phyloP scores from a whole-genome alignment of 495 filamentous ascomycete species.

The Margaritispora aquatica region DNA sequence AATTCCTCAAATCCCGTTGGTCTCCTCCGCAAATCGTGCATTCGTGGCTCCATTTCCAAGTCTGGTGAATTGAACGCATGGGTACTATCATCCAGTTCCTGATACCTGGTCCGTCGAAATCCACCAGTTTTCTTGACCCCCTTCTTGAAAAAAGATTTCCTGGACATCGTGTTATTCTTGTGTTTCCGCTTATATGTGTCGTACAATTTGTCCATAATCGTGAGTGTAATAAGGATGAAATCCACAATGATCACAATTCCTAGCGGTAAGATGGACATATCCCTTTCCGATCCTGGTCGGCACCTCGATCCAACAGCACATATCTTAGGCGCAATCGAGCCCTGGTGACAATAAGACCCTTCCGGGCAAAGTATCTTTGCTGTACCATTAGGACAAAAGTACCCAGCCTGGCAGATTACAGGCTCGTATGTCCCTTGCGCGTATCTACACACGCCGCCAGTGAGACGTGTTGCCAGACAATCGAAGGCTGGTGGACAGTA shows the following conservation, averaged over 20 bases:
- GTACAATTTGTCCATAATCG: conserved; percentile 25
- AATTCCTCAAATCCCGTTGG: conserved; percentile 32
- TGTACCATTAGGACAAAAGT: conserved; percentile 35
- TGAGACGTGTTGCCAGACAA: conserved; percentile 32
- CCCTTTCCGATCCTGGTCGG: conserved; percentile 28
- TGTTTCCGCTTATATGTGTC: conserved; percentile 16
- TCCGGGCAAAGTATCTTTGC: conserved; percentile 32
- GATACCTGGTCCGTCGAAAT: conserved; percentile 23
- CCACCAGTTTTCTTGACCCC: neutral
- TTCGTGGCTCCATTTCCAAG: conserved; percentile 25
- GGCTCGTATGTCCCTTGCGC: conserved; percentile 35
- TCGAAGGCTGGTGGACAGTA: conserved; percentile 37
- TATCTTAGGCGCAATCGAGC: conserved; percentile 33
- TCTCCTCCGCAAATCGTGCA: conserved; percentile 18
- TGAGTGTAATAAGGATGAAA: conserved; percentile 27
- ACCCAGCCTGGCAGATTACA: conserved; percentile 35
- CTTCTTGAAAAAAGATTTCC: neutral
- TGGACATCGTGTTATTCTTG: neutral
- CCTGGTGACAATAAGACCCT: conserved; percentile 39
- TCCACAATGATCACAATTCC: conserved; percentile 36
- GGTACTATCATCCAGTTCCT: conserved; percentile 27
- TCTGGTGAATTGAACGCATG: conserved; percentile 22
- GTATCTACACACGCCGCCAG: conserved; percentile 23
- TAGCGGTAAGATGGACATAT: conserved; percentile 35
- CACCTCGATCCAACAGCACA: conserved; percentile 37